Conservation (phyloP, 2,329 filamentous ascomycete genomes). For the Beauveria medogensis region DNA sequence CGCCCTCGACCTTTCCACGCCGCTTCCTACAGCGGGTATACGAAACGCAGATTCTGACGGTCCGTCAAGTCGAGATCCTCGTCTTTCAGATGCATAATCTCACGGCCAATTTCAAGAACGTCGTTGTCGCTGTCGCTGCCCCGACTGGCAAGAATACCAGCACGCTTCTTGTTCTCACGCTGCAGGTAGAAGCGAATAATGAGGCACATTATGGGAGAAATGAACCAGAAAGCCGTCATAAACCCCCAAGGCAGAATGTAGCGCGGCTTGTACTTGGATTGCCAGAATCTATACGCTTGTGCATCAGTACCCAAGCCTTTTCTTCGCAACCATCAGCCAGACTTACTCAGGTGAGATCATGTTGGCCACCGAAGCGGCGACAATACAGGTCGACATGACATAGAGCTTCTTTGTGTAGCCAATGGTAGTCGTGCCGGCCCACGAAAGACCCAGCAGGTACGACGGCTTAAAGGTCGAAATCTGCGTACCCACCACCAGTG, state of each 20-base stretch:
- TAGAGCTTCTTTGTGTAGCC: slow-evolving; percentile 19
- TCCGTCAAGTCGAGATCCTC: slow-evolving; percentile 16
- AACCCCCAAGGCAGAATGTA: slow-evolving; percentile 18
- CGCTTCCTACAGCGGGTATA: slow-evolving; percentile 23
- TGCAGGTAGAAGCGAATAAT: slow-evolving; percentile 18
- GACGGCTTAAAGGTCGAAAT: slow-evolving; percentile 23
- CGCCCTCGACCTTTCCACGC: neutral
- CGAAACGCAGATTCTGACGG: slow-evolving; percentile 16
- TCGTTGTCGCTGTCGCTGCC: slow-evolving; percentile 13
- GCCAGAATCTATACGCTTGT: slow-evolving; percentile 15
- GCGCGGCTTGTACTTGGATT: slow-evolving; percentile 17
- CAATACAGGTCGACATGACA: slow-evolving; percentile 18
- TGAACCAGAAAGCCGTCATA: slow-evolving; percentile 20
- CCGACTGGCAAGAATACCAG: neutral
- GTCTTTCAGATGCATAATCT: slow-evolving; percentile 14
- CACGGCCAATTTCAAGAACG: slow-evolving; percentile 13
- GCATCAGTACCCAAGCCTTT: neutral
- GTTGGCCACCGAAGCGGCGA: slow-evolving; percentile 18
- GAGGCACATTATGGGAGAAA: slow-evolving; percentile 19
- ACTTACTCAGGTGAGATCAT: slow-evolving; percentile 23
- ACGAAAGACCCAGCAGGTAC: slow-evolving; percentile 20
- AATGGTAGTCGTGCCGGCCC: slow-evolving; percentile 19
- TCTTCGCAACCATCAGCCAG: neutral
- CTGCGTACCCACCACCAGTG: slow-evolving; percentile 21
- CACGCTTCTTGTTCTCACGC: slow-evolving; percentile 15